Evolutionary conservation across 140 eudicot species (phyloP), one percentile per base, ranked within the genome.

Genomic region (Anethum foeniculum): DNA sequence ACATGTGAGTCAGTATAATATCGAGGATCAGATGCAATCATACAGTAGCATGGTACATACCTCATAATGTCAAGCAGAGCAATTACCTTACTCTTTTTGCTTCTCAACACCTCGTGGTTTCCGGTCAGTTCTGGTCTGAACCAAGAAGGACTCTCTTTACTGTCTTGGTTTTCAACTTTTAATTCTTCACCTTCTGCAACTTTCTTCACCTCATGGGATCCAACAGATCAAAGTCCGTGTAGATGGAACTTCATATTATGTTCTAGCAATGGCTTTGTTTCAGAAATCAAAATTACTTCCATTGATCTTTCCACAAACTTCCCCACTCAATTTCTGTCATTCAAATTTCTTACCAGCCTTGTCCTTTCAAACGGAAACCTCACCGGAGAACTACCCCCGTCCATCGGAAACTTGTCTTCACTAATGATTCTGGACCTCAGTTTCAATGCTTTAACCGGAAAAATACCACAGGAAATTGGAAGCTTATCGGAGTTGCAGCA

Each of bases 151-250:
- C 76, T 68, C 13, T 71, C 87, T 34, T 78, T 89, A 0, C 81
- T 85, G 11, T 81, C 89, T 41, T 89, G 93, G 93, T 89, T 83
- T 77, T 85, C 86, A 19, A 81, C 91, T 48, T 85, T 88, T 82
- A 85, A 79, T 60, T 73, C 88, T 56, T 88, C 91, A 6, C 60
- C 90, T 76, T 85, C 90, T 64, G 79, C 81, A 14, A n/a, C 81
- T 74, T 79, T 77, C 81, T 85, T 89, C 83, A 65, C 85, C 47
- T 85, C 88, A 43, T 89, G 91, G 91, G 73, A 85, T 77, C 54
- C 82, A 30, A 71, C 84, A 19, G 78, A 83, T 80, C 51, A 85
- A 58, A 84, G 54, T 39, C 93, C 93, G 75, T 89, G 93, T 80
- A 75, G 82, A 77, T 89, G 91, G 93, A 83, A 79, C 81, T 81